Base-by-base conservation (phyloP, 2,329 filamentous ascomycete species). In the Colletotrichum graminicola region DNA sequence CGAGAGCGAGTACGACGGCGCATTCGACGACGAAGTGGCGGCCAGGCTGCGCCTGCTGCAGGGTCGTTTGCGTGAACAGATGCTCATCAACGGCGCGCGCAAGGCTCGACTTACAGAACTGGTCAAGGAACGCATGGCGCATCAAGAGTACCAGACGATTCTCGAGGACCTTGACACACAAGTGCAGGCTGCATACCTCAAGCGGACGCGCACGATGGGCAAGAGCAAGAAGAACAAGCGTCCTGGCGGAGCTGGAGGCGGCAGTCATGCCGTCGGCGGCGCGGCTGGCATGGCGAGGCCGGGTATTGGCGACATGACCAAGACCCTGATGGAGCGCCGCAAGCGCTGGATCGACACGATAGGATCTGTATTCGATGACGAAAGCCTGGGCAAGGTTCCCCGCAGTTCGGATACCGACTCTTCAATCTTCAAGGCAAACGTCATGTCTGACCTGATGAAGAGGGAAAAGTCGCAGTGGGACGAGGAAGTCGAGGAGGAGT, bases 71-170 rank as follows among this genome's bases (percentile, higher is more conserved):
- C 92, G 94, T 75, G 91, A 94, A 71, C 92, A 96, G 79, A 93
- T 93, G 80, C 90, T 97, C 67, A 85, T 93, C 80, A 99, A 99
- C 80, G 95, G 95, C 49, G 94, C 95, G 6, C 92, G 94, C 73
- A 98, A 98, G 82, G 88, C 94, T 8, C 90, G 95, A 2, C 86
- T 99, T 14, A 90, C 94, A 1, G 95, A 98, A 47, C 87, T 98
- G 36, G 94, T 96, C 10, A 93, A 94, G 76, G 95, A 97, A 79
- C 91, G 94, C 75, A 95, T 99, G 90, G 96, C 96, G 0, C 92
- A 96, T 82, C 96, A 99, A 79, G 96, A 99, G 80, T 99, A 97
- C 84, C 93, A 92, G 80, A 98, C 94, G 67, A 99, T 99, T 76
- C 92, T 97, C 62, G 96, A 99, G 79, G 96, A 99, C 80, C 90